A percentile compares a stretch with the other conserved stretches of the same genome.
These are phyloP conservation scores for Scorias spongiosa DNA, from an alignment of 2,329 filamentous ascomycete genomes.

Conservation along the genomic window DNA sequence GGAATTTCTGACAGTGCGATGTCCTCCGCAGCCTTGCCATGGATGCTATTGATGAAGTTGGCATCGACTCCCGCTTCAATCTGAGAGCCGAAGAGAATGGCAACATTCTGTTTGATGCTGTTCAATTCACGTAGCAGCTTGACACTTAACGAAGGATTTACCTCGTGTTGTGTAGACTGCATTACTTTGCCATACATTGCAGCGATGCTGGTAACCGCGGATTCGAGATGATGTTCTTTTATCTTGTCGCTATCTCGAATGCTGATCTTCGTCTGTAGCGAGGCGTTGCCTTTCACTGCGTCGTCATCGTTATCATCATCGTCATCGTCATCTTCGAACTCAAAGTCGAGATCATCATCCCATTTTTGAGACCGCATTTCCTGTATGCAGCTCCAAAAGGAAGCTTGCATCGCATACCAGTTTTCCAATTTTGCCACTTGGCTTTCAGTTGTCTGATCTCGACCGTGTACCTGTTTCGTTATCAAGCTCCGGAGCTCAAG, in stretches of 20 bases:
- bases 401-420: slow-evolving; percentile 62
- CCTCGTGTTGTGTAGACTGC: background rate
- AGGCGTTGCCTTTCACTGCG: slow-evolving; percentile 21
- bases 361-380: slow-evolving; percentile 53
- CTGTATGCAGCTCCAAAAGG: slow-evolving; percentile 47
- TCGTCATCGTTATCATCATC: slow-evolving; percentile 31
- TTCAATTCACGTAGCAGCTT: slow-evolving; percentile 63
- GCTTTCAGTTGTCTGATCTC: slow-evolving; percentile 48
- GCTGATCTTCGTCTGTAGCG: slow-evolving; percentile 51
- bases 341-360: slow-evolving; percentile 55
- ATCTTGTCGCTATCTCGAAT: slow-evolving; percentile 55
- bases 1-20: slow-evolving; percentile 24
- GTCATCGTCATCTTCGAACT: slow-evolving; percentile 58
- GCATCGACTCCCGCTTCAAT: background rate
- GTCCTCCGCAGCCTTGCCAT: slow-evolving; percentile 42
- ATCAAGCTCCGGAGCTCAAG: slow-evolving; percentile 53
- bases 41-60: slow-evolving; percentile 45
- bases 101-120: slow-evolving; percentile 40
- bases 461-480: slow-evolving; percentile 54
- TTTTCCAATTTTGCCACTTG: slow-evolving; percentile 49
- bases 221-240: slow-evolving; percentile 40
- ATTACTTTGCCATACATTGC: slow-evolving; percentile 7
- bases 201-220: slow-evolving; percentile 32
- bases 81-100: slow-evolving; percentile 4
- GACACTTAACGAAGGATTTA: slow-evolving; percentile 41